Evolutionary conservation across 2,329 filamentous ascomycete genomes (phyloP).

Genomic region (Madurella mycetomatis): DNA sequence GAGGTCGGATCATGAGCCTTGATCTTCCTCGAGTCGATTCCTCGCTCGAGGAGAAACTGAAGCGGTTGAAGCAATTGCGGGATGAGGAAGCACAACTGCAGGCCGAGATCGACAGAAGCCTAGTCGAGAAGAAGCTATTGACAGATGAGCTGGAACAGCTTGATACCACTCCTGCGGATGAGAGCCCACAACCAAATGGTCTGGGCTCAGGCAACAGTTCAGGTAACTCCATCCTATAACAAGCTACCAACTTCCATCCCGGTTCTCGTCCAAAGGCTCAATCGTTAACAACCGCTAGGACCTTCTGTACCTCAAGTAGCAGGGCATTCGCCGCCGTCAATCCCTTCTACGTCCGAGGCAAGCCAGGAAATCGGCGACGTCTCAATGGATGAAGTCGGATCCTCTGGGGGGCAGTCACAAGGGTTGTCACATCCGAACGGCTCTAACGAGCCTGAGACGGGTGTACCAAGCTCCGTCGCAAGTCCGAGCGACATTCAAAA

Average conservation of each 20-base stretch:
- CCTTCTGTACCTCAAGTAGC: background rate
- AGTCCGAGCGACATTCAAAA: background rate
- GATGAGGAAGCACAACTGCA: constrained; percentile 46
- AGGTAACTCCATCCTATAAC: constrained; percentile 1
- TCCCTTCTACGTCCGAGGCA: background rate
- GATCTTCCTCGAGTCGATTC: constrained; percentile 38
- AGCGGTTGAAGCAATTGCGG: constrained; percentile 43
- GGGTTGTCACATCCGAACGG: background rate
- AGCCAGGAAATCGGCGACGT: constrained; percentile 10
- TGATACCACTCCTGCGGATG: constrained; percentile 34
- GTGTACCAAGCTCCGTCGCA: background rate
- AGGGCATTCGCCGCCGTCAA: background rate
- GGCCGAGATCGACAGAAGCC: constrained; percentile 39
- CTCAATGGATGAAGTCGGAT: constrained; percentile 14
- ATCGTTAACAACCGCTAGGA: background rate
- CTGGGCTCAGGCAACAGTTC: background rate
- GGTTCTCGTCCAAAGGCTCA: background rate
- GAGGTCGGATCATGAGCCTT: constrained; percentile 35
- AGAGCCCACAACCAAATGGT: constrained; percentile 17
- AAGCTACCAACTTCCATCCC: background rate
- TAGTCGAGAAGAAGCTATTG: constrained; percentile 33
- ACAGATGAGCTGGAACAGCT: constrained; percentile 33
- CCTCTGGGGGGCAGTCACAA: constrained; percentile 5
- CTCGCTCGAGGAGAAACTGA: constrained; percentile 41
- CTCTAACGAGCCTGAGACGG: background rate